Evolutionary conservation across 139 green algal species (phyloP), one percentile per base, ranked within the genome.

Genomic region (Axilococcus clingmanii): DNA sequence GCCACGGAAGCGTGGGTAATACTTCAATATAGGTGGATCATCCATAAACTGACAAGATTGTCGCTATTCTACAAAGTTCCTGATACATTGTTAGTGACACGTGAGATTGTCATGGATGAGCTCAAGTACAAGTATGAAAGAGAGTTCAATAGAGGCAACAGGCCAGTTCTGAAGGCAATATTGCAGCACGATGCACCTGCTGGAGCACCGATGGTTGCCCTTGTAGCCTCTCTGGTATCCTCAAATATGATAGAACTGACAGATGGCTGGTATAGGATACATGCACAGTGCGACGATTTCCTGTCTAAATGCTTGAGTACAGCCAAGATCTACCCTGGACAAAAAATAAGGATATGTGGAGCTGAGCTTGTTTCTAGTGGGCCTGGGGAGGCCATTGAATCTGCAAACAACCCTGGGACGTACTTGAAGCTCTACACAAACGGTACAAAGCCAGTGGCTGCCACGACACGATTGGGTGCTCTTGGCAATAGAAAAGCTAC

Each of bases 201-300:
- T 1, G n/a, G 15, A 4, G 34, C 52, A 0, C 35, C 57, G 17
- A 70, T 79, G 56, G 75, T 88, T 36, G 66, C 85, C 30, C 31
- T 55, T 23, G 57, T 88, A 16, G 58, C 59, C 16, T 59, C 64
- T 9, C 46, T 72, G 24, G 17, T 23, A 25, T 23, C 20, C 9
- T 11, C 28, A 27, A 6, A 12, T 3, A 12, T 24, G 56, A 25
- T 88, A 36, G 60, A 80, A 56, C 61, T 89, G 4, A 88, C 58
- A 11, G 80, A 89, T 51, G 80, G 80, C 4, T 88, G 79, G 79
- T 89, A 89, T 65, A 48, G 49, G 27, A 56, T 86, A 0, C 51
- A 50, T 1, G 77, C 68, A 0, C 15, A 23, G 0, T 35, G 79
- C 16, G 80, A 89, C 59, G 49, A 29, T 1, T 43, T 46, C 0